Conservation (phyloP, 2,329 filamentous ascomycete species). For the Huntiella abstrusa region DNA sequence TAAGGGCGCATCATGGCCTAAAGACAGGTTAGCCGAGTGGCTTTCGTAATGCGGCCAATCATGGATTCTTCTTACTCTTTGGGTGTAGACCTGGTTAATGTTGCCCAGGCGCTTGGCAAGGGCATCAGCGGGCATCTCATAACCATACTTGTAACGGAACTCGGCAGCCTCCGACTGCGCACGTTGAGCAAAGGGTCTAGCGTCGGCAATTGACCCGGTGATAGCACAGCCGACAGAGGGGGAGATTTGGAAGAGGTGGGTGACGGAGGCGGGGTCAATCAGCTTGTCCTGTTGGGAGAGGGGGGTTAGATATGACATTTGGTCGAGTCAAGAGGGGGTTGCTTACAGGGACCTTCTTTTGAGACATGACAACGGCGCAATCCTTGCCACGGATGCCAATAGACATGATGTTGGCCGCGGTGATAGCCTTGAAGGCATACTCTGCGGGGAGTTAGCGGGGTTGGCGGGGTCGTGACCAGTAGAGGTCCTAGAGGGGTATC, state of each 20-base stretch:
- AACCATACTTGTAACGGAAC: conserved; percentile 96
- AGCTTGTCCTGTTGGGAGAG: conserved; percentile 63
- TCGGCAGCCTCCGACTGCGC: conserved; percentile 92
- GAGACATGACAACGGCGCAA: conserved; percentile 90
- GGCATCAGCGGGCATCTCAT: conserved; percentile 98
- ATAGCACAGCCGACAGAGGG: conserved; percentile 95
- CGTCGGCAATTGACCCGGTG: conserved; percentile 96
- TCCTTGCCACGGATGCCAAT: conserved; percentile 90
- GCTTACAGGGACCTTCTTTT: conserved; percentile 98
- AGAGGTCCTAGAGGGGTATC: background rate
- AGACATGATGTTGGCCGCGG: conserved; percentile 96
- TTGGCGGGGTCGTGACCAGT: background rate
- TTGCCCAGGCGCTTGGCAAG: conserved; percentile 93
- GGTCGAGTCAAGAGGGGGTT: background rate
- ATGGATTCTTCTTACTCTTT: conserved; percentile 43
- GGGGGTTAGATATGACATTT: background rate
- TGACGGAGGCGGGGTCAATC: conserved; percentile 91
- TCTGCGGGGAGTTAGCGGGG: conserved; percentile 33
- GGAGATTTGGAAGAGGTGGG: conserved; percentile 93
- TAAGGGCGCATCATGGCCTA: conserved; percentile 93
- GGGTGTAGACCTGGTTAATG: conserved; percentile 98
- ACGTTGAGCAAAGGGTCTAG: conserved; percentile 76
- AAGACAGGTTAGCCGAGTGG: conserved; percentile 12
- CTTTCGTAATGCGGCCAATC: background rate
- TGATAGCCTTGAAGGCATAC: conserved; percentile 99